Base-by-base conservation (phyloP, 306 rosid genomes). In the Ormosia emarginata region DNA sequence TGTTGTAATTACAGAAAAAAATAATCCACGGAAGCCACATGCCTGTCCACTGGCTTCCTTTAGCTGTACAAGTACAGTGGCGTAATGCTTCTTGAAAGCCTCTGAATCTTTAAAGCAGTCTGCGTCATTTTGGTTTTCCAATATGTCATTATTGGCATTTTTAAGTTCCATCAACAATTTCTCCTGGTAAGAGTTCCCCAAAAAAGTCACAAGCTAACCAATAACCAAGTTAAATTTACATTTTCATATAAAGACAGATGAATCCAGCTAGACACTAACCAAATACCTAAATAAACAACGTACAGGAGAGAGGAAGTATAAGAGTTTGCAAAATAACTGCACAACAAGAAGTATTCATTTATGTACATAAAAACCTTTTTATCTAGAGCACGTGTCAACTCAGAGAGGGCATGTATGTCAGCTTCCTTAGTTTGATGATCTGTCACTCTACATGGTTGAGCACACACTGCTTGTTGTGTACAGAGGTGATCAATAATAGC, bases 41-140 rank as follows among this genome's bases (percentile, higher is more conserved):
- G 98, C 98, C 98, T 93, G 90, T 86, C 85, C 94, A 91, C 94
- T 90, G 96, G 96, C 98, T 93, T 93, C 96, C 93, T 91, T 90
- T 86, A 93, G 96, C 96, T 90, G 93, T 91, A 93, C 90, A 86
- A 91, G 98, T 91, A 93, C 93, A 89, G 78, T 91, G 79, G 94
- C 92, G n/a, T 89, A 91, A 90, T 93, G 91, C 90, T 82, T 90
- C 81, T 82, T 86, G 85, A 87, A 85, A 67, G 84, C 84, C 69
- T 88, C 90, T 13, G 90, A 84, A 82, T 84, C 87, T 79, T 83
- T 90, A 37, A 86, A 73, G 85, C 78, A 53, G 75, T 85, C 90
- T 74, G 82, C 67, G 50, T 62, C 86, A 78, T 84, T 86, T 87
- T 88, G 86, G 85, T 77, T 88, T 71, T 90, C 90, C 86, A 82